A percentile compares a stretch with the other conserved stretches of the same genome.
Conservation (phyloP, 1,284 basidiomycete species). For the Mycosarcoma mackinlayi region DNA sequence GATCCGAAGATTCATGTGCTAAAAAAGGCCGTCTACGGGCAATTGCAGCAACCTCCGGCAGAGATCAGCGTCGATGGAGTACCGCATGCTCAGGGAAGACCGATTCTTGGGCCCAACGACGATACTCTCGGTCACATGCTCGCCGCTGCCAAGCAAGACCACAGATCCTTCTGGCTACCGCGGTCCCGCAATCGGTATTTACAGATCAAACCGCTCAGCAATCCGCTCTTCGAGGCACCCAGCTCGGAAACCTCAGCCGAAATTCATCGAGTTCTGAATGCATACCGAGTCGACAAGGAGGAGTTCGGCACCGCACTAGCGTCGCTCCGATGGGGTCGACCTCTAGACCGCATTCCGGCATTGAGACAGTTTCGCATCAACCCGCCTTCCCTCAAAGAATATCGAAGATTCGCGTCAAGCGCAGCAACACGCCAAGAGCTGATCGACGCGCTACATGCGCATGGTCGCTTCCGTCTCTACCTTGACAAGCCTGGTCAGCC, state of each 20-base stretch:
- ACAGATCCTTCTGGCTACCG: background rate
- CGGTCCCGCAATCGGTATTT: background rate
- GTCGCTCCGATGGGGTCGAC: background rate
- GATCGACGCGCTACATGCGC: background rate
- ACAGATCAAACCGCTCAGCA: background rate
- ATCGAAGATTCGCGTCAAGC: background rate
- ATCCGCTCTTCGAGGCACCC: background rate
- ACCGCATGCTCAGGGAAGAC: background rate
- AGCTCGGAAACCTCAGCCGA: background rate
- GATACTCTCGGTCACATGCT: background rate
- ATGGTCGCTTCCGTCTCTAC: conserved; percentile 3
- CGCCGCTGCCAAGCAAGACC: background rate
- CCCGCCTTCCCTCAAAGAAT: background rate
- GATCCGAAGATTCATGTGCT: background rate
- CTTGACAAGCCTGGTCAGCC: background rate
- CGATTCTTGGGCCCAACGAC: background rate
- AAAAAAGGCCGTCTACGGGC: background rate
- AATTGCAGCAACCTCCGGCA: too few relatives aligned
- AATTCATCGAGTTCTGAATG: background rate
- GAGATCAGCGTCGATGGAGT: background rate
- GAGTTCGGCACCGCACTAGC: background rate
- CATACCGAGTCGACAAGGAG: background rate
- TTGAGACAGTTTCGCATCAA: background rate
- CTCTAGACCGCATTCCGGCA: background rate
- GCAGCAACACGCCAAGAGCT: background rate